Percentiles rank a stretch among this genome's conserved stretches.
phyloP scores from a whole-genome alignment of 2,329 filamentous ascomycete species.

The Phoma herbarum region DNA sequence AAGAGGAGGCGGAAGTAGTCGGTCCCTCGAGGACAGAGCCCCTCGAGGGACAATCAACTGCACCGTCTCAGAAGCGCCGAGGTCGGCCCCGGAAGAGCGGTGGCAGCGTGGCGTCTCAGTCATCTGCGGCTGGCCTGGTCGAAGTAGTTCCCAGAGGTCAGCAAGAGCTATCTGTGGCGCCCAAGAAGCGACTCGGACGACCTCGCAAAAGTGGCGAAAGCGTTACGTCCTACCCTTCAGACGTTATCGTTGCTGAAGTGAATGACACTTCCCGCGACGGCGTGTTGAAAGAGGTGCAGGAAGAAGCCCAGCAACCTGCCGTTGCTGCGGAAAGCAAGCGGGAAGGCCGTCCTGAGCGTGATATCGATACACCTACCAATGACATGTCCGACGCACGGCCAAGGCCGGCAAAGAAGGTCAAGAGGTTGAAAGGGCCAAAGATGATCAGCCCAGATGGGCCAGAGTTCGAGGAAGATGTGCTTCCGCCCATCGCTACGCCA shows the following conservation, averaged over 20 bases:
- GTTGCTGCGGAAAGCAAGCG: neutral
- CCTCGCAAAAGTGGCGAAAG: slow-evolving; percentile 1
- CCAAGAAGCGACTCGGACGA: neutral
- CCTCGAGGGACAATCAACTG: too few species aligned
- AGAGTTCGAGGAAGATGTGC: neutral
- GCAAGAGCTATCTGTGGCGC: neutral
- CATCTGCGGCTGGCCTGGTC: neutral
- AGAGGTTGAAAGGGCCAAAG: neutral
- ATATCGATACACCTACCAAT: neutral
- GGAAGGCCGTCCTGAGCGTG: neutral
- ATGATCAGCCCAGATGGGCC: neutral
- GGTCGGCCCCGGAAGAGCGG: slow-evolving; percentile 5
- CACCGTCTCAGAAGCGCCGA: neutral
- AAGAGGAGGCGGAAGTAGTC: neutral
- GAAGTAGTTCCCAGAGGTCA: too few species aligned
- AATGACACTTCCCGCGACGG: neutral
- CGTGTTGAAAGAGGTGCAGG: neutral
- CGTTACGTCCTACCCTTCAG: neutral
- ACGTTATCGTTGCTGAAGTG: neutral
- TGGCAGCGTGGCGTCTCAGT: neutral
- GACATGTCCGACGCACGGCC: neutral
- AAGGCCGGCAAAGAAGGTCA: neutral
- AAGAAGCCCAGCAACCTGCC: neutral
- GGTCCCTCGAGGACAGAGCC: neutral
- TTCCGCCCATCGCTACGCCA: neutral